These are phyloP conservation scores for Apiotrichum domesticum DNA, from an alignment of 1,284 basidiomycete genomes.

Conservation along the genomic window DNA sequence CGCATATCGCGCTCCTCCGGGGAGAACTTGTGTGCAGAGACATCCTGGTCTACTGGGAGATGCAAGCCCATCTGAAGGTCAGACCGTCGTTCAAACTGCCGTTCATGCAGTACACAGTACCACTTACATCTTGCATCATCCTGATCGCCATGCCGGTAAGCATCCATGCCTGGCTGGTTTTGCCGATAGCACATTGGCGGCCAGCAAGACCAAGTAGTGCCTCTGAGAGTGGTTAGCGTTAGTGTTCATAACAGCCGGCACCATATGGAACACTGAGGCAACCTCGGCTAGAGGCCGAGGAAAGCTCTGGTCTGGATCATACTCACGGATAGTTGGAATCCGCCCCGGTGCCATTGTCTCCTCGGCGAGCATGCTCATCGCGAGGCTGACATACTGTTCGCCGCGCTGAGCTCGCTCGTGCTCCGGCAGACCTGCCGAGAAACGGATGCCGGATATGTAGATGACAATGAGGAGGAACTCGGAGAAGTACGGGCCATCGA, in stretches of 20 bases:
- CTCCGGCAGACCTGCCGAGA: slow-evolving; percentile 10
- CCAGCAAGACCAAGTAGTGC: slow-evolving; percentile 11
- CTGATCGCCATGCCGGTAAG: slow-evolving; percentile 17
- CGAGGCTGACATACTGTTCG: slow-evolving; percentile 11
- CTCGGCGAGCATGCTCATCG: slow-evolving; percentile 15
- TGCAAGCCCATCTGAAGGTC: slow-evolving; percentile 11
- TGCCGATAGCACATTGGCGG: slow-evolving; percentile 6
- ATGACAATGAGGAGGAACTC: slow-evolving; percentile 13
- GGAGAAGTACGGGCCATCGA: slow-evolving; percentile 15
- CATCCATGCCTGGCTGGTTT: slow-evolving; percentile 15
- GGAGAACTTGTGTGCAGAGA: slow-evolving; percentile 1
- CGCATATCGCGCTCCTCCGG: slow-evolving; percentile 14
- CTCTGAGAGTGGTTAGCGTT: slow-evolving; percentile 4
- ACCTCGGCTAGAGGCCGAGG: too few relatives aligned
- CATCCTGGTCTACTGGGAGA: slow-evolving; percentile 10
- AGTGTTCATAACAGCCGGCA: not conserved
- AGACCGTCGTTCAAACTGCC: slow-evolving; percentile 3
- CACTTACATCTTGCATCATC: slow-evolving; percentile 22
- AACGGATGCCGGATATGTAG: slow-evolving; percentile 14
- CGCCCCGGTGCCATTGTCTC: slow-evolving; percentile 5
- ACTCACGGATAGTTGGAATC: slow-evolving; percentile 10
- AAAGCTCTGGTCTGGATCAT: too few relatives aligned
- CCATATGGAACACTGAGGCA: too few relatives aligned
- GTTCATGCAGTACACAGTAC: not conserved
- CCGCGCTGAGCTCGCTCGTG: slow-evolving; percentile 7